Percentiles rank a stretch among this genome's conserved stretches.
phyloP scores from a whole-genome alignment of 345 rosid species.

The Camelina laxa region DNA sequence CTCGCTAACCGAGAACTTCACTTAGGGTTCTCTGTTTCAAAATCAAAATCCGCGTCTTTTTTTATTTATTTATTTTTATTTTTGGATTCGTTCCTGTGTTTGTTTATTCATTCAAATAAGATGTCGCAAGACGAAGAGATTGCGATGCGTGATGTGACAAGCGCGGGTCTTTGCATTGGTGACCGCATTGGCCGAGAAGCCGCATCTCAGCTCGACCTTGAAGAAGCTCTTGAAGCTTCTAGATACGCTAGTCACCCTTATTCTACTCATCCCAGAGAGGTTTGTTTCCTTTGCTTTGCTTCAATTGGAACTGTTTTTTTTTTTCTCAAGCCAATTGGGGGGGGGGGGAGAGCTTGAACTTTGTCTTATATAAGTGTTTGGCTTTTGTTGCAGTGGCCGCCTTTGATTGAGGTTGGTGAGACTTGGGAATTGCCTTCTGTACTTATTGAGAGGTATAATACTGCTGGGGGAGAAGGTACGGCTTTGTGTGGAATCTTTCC shows the following conservation, averaged over 20 bases:
- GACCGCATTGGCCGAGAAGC: conserved; percentile 90
- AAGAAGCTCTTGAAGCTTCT: conserved; percentile 91
- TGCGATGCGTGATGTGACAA: conserved; percentile 80
- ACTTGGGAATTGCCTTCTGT: conserved; percentile 86
- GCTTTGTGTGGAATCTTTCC: conserved; percentile 97
- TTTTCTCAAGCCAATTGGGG: no score
- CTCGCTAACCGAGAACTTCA: conserved; percentile 18
- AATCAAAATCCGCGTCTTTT: conserved; percentile 7
- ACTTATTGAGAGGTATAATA: conserved; percentile 84
- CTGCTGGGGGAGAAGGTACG: conserved; percentile 96
- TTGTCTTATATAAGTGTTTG: conserved; percentile 27
- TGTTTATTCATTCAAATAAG: not conserved
- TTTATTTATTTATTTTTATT: not conserved
- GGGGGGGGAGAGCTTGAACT: not conserved
- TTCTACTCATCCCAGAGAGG: conserved; percentile 89
- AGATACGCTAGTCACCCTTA: conserved; percentile 94
- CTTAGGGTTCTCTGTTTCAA: conserved; percentile 24
- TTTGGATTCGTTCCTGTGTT: not conserved
- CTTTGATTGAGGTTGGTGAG: conserved; percentile 76
- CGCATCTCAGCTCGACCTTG: conserved; percentile 79
- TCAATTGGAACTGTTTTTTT: no score
- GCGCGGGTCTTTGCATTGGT: conserved; percentile 73
- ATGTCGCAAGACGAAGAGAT: conserved; percentile 89
- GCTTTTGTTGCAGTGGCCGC: conserved; percentile 82
- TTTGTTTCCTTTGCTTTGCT: conserved; percentile 9